These are phyloP conservation scores for Hypoxylon crocopeplum DNA, from an alignment of 495 filamentous ascomycete genomes.

Conservation along the genomic window DNA sequence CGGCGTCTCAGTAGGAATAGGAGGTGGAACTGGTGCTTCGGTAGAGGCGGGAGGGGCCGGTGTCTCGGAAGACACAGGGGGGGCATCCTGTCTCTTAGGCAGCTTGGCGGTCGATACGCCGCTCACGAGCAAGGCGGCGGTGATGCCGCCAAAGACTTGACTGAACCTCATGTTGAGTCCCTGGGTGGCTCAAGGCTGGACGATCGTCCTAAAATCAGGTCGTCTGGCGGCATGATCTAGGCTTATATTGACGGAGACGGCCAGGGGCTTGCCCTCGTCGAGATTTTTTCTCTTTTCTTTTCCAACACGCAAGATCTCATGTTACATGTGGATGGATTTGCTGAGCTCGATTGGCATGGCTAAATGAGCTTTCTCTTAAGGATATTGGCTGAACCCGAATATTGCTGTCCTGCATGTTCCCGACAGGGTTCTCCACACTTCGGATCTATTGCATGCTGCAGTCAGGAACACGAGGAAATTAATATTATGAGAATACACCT, in stretches of 20 bases:
- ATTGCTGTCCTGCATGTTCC: conserved; percentile 18
- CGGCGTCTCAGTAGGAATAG: not conserved
- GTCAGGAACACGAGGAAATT: conserved; percentile 24
- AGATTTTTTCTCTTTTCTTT: conserved; percentile 3
- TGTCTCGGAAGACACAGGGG: conserved; percentile 3
- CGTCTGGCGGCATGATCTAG: conserved; percentile 6
- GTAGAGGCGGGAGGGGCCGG: not conserved
- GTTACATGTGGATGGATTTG: conserved; percentile 19
- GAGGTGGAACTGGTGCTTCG: conserved; percentile 4
- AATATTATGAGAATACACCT: conserved; percentile 1
- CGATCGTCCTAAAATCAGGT: conserved; percentile 17
- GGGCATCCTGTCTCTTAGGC: conserved; percentile 24
- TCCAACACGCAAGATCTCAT: conserved; percentile 16
- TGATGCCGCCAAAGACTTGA: conserved; percentile 30
- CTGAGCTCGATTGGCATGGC: conserved; percentile 26
- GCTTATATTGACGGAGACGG: conserved; percentile 12
- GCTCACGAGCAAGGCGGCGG: conserved; percentile 36
- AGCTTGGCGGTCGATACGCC: conserved; percentile 29
- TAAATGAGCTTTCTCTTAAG: conserved; percentile 23
- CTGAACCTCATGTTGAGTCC: conserved; percentile 36
- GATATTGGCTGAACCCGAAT: conserved; percentile 37
- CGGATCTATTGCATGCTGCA: conserved; percentile 21
- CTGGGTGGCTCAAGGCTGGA: conserved; percentile 22
- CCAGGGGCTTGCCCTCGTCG: conserved; percentile 13
- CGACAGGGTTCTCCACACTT: conserved; percentile 38